phyloP scores from a whole-genome alignment of 179 eudicot species.

The Beta lomatogona region DNA sequence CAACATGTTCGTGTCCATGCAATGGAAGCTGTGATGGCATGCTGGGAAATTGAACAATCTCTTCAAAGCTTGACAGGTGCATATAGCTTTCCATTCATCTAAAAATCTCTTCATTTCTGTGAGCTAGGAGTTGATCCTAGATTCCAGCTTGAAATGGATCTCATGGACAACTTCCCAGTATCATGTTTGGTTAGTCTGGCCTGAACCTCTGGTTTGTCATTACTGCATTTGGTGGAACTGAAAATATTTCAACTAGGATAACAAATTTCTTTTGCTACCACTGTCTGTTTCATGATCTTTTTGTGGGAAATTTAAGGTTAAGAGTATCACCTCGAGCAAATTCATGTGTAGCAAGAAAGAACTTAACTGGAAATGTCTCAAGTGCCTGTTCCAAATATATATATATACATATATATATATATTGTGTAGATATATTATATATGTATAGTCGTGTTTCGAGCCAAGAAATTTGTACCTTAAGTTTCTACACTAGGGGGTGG shows the following conservation, averaged over 20 bases:
- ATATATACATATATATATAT: too few relatives aligned
- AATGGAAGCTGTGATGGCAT: constrained; percentile 99
- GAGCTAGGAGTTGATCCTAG: background rate
- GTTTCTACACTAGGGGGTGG: background rate
- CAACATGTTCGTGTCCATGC: constrained; percentile 99
- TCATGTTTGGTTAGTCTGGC: constrained; percentile 4
- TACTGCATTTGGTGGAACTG: background rate
- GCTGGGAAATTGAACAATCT: constrained; percentile 99
- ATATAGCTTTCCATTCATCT: background rate
- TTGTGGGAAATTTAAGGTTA: background rate
- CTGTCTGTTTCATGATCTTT: background rate
- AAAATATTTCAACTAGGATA: background rate
- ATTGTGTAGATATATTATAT: too few relatives aligned
- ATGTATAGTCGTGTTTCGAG: background rate
- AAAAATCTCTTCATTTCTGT: background rate
- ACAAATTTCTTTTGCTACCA: background rate
- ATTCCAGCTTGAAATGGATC: background rate
- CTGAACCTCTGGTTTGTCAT: background rate
- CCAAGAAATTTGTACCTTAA: background rate
- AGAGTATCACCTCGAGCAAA: background rate
- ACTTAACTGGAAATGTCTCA: background rate
- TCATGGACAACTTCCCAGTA: background rate
- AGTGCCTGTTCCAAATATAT: background rate
- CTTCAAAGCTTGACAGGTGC: constrained; percentile 95
- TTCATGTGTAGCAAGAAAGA: background rate